phyloP scores from a whole-genome alignment of 2,329 filamentous ascomycete genomes.

The Pseudofabraea citricarpa region DNA sequence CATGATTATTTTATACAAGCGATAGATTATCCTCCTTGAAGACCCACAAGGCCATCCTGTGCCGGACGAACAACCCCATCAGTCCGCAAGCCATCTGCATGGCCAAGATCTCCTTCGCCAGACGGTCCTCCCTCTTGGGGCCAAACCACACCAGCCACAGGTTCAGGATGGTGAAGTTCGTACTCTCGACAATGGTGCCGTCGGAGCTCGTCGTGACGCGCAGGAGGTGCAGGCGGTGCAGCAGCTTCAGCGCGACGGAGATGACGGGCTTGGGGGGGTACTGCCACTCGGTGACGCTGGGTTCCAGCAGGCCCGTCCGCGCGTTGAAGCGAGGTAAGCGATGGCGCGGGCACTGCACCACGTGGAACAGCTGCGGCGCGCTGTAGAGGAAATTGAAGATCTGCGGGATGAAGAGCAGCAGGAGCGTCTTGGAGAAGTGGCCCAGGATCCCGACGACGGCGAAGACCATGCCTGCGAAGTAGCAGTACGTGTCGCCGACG shows the following conservation, averaged over 20 bases:
- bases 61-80: conserved; percentile 79
- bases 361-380: conserved; percentile 80
- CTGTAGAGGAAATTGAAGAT: conserved; percentile 97
- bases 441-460: conserved; percentile 94
- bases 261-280: conserved; percentile 63
- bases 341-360: conserved; percentile 91
- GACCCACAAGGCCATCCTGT: conserved; percentile 78
- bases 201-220: conserved; percentile 61
- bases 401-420: conserved; percentile 87
- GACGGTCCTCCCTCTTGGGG: conserved; percentile 78
- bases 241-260: conserved; percentile 57
- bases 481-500: conserved; percentile 98
- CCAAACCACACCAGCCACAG: conserved; percentile 96
- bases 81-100: conserved; percentile 74
- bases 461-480: conserved; percentile 99
- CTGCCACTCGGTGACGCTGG: conserved; percentile 76
- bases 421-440: conserved; percentile 95
- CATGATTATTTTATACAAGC: not conserved
- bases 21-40: conserved; percentile 83
- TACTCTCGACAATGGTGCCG: conserved; percentile 71
- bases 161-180: conserved; percentile 90
- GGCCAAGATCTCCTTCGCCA: conserved; percentile 74
- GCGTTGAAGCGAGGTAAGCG: conserved; percentile 85
- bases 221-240: conserved; percentile 65
- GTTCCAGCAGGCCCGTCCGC: conserved; percentile 78